Base-by-base conservation (phyloP, 164 flowering plant genomes). In the Dillenia suffruticosa region DNA sequence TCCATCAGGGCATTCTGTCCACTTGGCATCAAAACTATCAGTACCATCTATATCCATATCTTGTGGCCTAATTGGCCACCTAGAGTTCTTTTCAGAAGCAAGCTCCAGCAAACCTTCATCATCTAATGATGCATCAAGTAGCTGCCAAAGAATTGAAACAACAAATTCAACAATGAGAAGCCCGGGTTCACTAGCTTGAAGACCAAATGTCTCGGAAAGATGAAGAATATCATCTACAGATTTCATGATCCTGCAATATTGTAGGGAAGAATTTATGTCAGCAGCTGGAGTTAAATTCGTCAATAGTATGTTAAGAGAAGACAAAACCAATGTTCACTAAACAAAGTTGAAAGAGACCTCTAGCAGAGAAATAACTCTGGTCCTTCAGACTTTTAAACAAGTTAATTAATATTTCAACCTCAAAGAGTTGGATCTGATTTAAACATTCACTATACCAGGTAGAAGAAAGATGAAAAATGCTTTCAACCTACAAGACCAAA, bases 61-160 rank as follows among this genome's bases (percentile, higher is more conserved):
- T 22, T 80, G 82, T 54, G 79, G 65, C 60, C 66, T 75, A 12
- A 58, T 75, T 32, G 63, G 49, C 95, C 96, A 89, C 58, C 17
- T 76, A 51, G 86, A 75, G 15, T 69, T 76, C 76, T 77, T 79
- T 68, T 89, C 96, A 46, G 72, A 72, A 58, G 80, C 75, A 63
- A 79, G 76, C 43, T 82, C 87, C 70, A 84, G 64, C 74, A 90
- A 70, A 19, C 90, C 93, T 74, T 89, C 97, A 79, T 94, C 99
- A 68, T 82, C 97, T 61, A 94, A 64, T 58, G 87, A 74, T 65
- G 92, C 96, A 66, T 91, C 96, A 71, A 94, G 78, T 63, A 94
- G 78, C 79, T 84, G 93, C 82, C 87, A 84, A 57, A 89, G 77
- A 65, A 79, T 73, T 32, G 89, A 69, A 70, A 86, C 88, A 57